Conservation (phyloP, 768 basidiomycete species). For the Suillus subalutaceus region DNA sequence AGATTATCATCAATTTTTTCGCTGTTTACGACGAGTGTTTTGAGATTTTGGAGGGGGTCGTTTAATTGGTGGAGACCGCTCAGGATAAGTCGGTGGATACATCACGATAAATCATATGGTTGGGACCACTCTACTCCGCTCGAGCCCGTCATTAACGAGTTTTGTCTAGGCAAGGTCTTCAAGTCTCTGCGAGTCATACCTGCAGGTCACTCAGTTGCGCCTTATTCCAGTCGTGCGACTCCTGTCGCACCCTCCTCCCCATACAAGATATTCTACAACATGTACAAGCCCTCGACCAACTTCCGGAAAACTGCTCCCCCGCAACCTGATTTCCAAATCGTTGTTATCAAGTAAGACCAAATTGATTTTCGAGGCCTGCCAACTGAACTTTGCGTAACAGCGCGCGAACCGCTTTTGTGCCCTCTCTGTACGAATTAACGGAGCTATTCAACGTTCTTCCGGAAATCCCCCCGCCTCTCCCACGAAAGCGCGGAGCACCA, state of each 20-base stretch:
- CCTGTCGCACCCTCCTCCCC: slow-evolving; percentile 42
- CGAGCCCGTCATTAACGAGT: slow-evolving; percentile 12
- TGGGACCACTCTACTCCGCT: slow-evolving; percentile 21
- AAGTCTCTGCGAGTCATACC: slow-evolving; percentile 72
- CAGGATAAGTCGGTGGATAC: slow-evolving; percentile 48
- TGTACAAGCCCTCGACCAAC: slow-evolving; percentile 88
- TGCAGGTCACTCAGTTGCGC: slow-evolving; percentile 57
- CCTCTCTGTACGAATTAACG: slow-evolving; percentile 76
- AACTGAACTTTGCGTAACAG: slow-evolving; percentile 42
- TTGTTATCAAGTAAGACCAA: slow-evolving; percentile 76
- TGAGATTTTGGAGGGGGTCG: slow-evolving; percentile 15
- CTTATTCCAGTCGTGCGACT: slow-evolving; percentile 10
- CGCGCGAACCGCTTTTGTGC: slow-evolving; percentile 81
- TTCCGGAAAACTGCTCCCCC: slow-evolving; percentile 80
- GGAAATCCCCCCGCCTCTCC: slow-evolving; percentile 59
- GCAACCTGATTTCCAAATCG: slow-evolving; percentile 83
- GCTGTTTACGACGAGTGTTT: slow-evolving; percentile 10
- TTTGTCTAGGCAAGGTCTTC: slow-evolving; percentile 63
- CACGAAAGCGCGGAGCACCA: slow-evolving; percentile 41
- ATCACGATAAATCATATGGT: slow-evolving; percentile 58
- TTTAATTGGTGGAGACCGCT: slow-evolving; percentile 73
- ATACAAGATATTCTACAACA: slow-evolving; percentile 85
- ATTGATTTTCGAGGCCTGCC: not conserved
- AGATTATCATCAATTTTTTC: slow-evolving; percentile 19
- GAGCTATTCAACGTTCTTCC: slow-evolving; percentile 74